Evolutionary conservation across 2,329 filamentous ascomycete species (phyloP).

Genomic region (Penicillium sp.): DNA sequence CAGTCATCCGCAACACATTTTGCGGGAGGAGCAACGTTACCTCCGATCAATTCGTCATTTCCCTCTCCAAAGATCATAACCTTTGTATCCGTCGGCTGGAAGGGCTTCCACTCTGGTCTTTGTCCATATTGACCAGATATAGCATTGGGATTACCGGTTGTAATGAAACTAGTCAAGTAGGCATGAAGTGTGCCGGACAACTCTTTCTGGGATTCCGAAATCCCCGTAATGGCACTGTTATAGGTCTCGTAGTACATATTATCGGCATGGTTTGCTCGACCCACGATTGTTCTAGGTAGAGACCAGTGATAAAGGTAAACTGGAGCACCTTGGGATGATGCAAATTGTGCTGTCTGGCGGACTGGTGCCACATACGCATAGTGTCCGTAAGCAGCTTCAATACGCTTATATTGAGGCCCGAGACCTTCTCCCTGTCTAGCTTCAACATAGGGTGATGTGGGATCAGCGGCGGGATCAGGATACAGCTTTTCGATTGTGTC

Average conservation of each 20-base stretch:
- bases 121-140: conserved; percentile 26
- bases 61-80: conserved; percentile 50
- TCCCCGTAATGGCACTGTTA: conserved; percentile 32
- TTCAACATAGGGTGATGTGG: conserved; percentile 28
- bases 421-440: conserved; percentile 30
- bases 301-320: conserved; percentile 58
- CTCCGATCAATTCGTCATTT: conserved; percentile 51
- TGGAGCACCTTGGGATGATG: conserved; percentile 34
- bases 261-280: conserved; percentile 50
- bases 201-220: conserved; percentile 44
- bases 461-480: conserved; percentile 53
- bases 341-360: conserved; percentile 46
- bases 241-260: conserved; percentile 51
- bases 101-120: conserved; percentile 40
- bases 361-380: conserved; percentile 52
- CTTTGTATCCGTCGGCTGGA: conserved; percentile 27
- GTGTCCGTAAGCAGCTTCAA: conserved; percentile 50
- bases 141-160: conserved; percentile 47
- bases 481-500: conserved; percentile 59
- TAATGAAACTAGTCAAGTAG: conserved; percentile 52
- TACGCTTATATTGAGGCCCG: conserved; percentile 53
- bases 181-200: conserved; percentile 46
- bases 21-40: conserved; percentile 40
- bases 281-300: conserved; percentile 43
- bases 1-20: conserved; percentile 43